These are phyloP conservation scores for Podaxis sp. DNA, from an alignment of 768 basidiomycete species.

Conservation along the genomic window DNA sequence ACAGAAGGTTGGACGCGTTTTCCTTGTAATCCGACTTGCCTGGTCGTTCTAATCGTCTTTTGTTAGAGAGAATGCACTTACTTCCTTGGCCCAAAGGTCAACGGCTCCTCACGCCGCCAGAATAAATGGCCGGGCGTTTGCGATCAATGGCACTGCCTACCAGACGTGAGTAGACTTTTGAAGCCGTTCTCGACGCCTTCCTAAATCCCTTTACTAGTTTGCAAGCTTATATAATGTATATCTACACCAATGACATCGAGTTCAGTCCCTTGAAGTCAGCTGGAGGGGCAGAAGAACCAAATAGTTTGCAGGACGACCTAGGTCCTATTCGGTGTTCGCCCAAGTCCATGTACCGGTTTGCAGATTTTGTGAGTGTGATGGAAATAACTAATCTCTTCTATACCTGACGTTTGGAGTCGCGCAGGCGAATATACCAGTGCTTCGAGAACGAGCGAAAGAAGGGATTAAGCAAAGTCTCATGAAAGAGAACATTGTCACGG, in stretches of 20 bases:
- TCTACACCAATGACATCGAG: constrained; percentile 1
- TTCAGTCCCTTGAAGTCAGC: constrained; percentile 5
- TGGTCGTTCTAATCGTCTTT: background rate
- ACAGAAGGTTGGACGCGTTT: background rate
- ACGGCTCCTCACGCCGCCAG: background rate
- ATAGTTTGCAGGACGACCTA: background rate
- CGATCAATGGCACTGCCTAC: constrained; percentile 9
- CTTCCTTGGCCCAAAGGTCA: background rate
- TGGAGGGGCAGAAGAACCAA: background rate
- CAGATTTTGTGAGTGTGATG: constrained; percentile 8
- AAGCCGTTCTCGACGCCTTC: background rate
- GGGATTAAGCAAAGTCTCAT: constrained; percentile 1
- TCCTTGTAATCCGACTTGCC: background rate
- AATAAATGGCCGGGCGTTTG: background rate
- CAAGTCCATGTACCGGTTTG: constrained; percentile 35
- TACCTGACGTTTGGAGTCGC: background rate
- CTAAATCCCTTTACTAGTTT: background rate
- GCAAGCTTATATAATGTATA: constrained; percentile 1
- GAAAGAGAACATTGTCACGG: constrained; percentile 11
- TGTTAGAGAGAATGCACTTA: background rate
- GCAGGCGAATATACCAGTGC: background rate
- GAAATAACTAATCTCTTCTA: background rate
- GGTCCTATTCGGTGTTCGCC: constrained; percentile 22
- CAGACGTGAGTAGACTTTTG: background rate
- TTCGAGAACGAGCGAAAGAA: background rate